Conservation (phyloP, 2,329 filamentous ascomycete genomes). For the Neofusicoccum cordaticola region DNA sequence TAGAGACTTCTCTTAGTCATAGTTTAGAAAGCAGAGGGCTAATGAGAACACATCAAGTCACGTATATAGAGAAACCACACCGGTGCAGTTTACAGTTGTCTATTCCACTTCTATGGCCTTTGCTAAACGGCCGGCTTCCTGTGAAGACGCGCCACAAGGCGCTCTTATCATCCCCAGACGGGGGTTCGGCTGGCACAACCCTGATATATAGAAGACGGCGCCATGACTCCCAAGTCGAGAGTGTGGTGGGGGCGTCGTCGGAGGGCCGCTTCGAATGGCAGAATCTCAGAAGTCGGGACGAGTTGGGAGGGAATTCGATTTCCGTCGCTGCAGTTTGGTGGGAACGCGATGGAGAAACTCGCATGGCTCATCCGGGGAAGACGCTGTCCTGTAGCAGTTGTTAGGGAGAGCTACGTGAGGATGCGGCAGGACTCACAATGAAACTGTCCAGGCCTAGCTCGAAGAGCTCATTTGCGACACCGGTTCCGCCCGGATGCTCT, state of each 20-base stretch:
- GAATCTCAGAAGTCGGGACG: background rate
- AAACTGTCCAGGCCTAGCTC: slow-evolving; percentile 72
- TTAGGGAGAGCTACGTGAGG: background rate
- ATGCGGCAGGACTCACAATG: slow-evolving; percentile 4
- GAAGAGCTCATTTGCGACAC: slow-evolving; percentile 64
- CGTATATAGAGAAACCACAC: too few species aligned
- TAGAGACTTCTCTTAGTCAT: too few species aligned
- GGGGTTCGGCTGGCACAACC: background rate
- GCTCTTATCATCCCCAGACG: background rate
- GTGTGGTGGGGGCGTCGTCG: background rate
- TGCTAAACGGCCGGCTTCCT: background rate
- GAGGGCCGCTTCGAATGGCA: background rate
- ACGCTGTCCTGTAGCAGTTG: background rate
- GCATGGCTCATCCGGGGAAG: background rate
- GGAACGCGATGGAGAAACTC: background rate
- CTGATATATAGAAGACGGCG: background rate
- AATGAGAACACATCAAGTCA: too few species aligned
- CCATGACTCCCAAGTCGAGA: background rate
- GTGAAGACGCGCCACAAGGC: too few species aligned
- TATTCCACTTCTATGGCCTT: background rate
- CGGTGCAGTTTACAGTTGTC: too few species aligned
- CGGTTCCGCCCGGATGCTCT: slow-evolving; percentile 60
- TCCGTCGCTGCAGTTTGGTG: background rate
- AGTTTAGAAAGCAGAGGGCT: too few species aligned
- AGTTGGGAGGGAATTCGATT: background rate